Evolutionary conservation across 176 grass and related monocot species (phyloP), one percentile per base, ranked within the genome.

Genomic region (Puya raimondii): DNA sequence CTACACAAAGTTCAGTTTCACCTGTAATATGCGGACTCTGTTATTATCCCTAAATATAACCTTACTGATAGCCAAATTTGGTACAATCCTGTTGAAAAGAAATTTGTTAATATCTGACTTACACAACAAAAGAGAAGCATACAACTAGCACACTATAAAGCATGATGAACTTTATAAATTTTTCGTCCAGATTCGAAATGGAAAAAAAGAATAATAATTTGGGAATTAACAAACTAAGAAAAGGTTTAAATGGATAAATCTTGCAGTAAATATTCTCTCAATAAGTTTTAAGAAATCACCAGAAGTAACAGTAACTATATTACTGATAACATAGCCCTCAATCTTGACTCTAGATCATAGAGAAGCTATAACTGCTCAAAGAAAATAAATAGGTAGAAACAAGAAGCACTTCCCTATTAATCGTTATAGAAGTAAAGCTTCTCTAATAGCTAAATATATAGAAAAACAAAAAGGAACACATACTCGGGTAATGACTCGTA

Each of bases 21-120:
- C 93, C 93, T 97, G 93, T 74, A 97, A 64, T 83, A 97, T 85
- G 80, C 86, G 93, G 75, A 97, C 93, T 78, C 85, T 97, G 84
- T 92, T 97, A 79, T 97, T 97, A 64, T 97, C 86, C n/a, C 89
- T 84, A 72, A 82, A 84, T 64, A 97, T 47, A 76, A 97, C 84
- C 76, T 88, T 87, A 80, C 93, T 90, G 58, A 92, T 97, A 65
- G 89, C 93, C 84, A 97, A 88, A 64, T 97, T 92, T 33, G 93
- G 93, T 68, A 97, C 87, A n/a, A 97, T 85, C 83, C 93, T 97
- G 76, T 59, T 53, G 80, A 53, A 59, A 42, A 73, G 74, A 71
- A 49, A 13, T 47, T 61, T 70, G 76, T 85, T 50, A 88, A 75
- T 74, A 64, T 72, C 66, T 78, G 68, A 70, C 17, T 53, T 80